Percentiles rank a stretch among this genome's conserved stretches.
Conservation (phyloP, 176 grass and related monocot genomes). For the Puccinellia tenuiflora region DNA sequence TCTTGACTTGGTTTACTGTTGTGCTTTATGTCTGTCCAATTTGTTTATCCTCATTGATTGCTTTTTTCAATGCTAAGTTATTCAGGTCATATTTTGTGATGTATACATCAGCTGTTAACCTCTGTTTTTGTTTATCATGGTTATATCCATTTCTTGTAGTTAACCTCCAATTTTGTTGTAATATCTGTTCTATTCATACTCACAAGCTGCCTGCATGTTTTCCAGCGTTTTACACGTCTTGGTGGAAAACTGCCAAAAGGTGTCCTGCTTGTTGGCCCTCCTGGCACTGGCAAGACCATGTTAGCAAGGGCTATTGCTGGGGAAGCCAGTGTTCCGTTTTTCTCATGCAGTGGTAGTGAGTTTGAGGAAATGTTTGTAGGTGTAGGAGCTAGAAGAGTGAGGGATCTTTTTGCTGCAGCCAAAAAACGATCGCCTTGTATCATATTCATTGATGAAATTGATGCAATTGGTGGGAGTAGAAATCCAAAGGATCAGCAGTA, state of each 20-base stretch:
- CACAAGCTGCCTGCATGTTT: slow-evolving; percentile 22
- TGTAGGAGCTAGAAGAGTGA: slow-evolving; percentile 88
- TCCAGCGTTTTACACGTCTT: slow-evolving; percentile 90
- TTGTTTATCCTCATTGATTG: not conserved
- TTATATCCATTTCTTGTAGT: not conserved
- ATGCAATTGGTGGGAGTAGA: slow-evolving; percentile 95
- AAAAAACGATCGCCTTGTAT: slow-evolving; percentile 96
- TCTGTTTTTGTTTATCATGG: not conserved
- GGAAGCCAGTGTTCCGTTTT: slow-evolving; percentile 96
- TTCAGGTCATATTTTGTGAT: not conserved
- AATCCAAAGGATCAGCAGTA: slow-evolving; percentile 99
- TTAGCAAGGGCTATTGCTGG: slow-evolving; percentile 97
- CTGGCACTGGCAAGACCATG: slow-evolving; percentile 98
- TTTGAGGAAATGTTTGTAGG: slow-evolving; percentile 99
- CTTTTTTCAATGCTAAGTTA: not conserved
- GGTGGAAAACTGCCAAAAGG: slow-evolving; percentile 99
- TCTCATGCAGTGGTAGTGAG: slow-evolving; percentile 95
- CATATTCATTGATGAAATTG: slow-evolving; percentile 99
- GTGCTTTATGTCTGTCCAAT: not conserved
- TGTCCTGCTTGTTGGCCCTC: slow-evolving; percentile 94
- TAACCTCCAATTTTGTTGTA: not conserved
- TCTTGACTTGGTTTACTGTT: not conserved
- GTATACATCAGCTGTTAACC: not conserved
- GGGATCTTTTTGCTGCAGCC: slow-evolving; percentile 83
- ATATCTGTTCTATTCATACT: slow-evolving; percentile 10